Conservation (phyloP, 2,329 filamentous ascomycete genomes). For the Ophiostoma piceae region DNA sequence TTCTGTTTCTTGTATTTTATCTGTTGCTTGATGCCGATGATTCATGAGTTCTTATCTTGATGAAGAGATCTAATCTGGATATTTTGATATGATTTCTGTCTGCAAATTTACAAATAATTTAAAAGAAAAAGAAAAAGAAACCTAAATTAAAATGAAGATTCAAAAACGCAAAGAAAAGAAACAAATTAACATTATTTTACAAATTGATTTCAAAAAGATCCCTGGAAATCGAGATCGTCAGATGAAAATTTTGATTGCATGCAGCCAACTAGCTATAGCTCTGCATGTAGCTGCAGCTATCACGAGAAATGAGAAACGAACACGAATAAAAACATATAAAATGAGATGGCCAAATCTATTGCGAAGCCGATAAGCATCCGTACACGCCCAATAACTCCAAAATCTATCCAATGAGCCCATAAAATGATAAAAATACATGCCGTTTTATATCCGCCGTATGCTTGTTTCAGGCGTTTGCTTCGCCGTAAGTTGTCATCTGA, state of each 20-base stretch:
- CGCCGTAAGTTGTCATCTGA: slow-evolving; percentile 3
- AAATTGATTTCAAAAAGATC: background rate
- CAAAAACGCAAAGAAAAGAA: no score
- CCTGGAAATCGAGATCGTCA: background rate
- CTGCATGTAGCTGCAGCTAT: background rate
- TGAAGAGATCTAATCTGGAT: no score
- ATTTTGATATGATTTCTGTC: no score
- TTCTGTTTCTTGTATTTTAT: background rate
- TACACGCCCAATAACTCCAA: background rate
- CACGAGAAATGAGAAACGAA: background rate
- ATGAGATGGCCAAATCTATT: background rate
- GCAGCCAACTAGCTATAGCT: background rate
- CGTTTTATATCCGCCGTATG: slow-evolving; percentile 13
- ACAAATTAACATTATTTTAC: background rate
- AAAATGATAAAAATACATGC: background rate
- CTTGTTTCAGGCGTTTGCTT: slow-evolving; percentile 9
- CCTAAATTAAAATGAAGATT: no score
- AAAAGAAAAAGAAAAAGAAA: slow-evolving; percentile 1
- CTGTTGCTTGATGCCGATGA: no score
- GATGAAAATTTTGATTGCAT: slow-evolving; percentile 2
- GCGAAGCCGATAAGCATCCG: background rate
- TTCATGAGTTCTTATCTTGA: no score
- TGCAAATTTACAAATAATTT: background rate
- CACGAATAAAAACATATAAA: background rate
- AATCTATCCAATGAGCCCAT: background rate